These are phyloP conservation scores for Cudoniella acicularis DNA, from an alignment of 495 filamentous ascomycete genomes.

Conservation along the genomic window DNA sequence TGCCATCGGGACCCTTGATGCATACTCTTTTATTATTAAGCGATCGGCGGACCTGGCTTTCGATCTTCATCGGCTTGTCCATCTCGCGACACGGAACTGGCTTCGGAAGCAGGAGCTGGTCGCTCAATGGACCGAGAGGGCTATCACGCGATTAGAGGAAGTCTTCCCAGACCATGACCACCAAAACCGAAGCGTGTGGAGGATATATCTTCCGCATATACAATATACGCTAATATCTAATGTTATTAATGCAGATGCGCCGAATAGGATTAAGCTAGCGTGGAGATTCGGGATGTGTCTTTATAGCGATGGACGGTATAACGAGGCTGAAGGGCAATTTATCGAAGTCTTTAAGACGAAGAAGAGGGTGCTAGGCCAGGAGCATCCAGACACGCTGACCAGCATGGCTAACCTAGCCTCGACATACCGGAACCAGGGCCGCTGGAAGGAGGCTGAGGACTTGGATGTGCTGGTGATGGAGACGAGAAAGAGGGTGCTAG, in stretches of 20 bases:
- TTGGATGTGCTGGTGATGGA: too few species aligned
- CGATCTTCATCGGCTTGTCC: conserved; percentile 45
- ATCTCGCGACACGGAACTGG: conserved; percentile 41
- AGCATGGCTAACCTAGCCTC: too few species aligned
- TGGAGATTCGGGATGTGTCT: conserved; percentile 3
- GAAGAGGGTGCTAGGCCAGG: conserved; percentile 17
- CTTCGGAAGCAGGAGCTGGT: conserved; percentile 28
- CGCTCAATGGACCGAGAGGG: conserved; percentile 28
- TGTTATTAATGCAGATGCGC: not conserved
- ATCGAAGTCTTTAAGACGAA: conserved; percentile 8
- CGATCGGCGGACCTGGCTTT: conserved; percentile 4
- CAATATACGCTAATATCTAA: conserved; percentile 23
- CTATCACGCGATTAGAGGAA: conserved; percentile 28
- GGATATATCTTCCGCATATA: conserved; percentile 36
- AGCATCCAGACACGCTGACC: too few species aligned
- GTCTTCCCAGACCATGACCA: conserved; percentile 28
- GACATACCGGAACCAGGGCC: too few species aligned
- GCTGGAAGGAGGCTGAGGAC: too few species aligned
- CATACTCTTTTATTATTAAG: too few species aligned
- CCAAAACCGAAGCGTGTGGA: conserved; percentile 35
- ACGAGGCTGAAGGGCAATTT: conserved; percentile 18
- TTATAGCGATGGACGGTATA: conserved; percentile 8
- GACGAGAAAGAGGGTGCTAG: too few species aligned
- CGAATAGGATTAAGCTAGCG: not conserved
- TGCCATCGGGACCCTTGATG: conserved; percentile 37